These are phyloP conservation scores for Sclerotinia glacialis DNA, from an alignment of 2,329 filamentous ascomycete species.

Conservation along the genomic window DNA sequence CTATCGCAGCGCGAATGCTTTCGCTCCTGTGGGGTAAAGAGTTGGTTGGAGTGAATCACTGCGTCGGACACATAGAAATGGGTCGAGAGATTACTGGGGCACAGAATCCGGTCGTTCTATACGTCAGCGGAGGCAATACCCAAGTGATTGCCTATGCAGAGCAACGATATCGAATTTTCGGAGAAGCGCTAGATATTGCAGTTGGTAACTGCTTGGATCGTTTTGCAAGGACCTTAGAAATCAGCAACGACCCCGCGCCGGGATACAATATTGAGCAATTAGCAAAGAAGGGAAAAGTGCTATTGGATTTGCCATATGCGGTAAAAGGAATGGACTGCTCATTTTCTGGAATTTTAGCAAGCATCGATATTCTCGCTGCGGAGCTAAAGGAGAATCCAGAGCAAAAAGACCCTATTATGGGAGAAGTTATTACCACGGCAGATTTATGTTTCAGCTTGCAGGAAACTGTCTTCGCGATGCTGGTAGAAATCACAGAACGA, in stretches of 20 bases:
- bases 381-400: slow-evolving; percentile 55
- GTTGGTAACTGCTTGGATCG: slow-evolving; percentile 97
- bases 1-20: slow-evolving; percentile 79
- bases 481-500: slow-evolving; percentile 96
- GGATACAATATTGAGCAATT: slow-evolving; percentile 98
- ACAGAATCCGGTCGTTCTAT: slow-evolving; percentile 87
- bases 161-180: slow-evolving; percentile 94
- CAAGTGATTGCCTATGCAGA: slow-evolving; percentile 97
- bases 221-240: slow-evolving; percentile 85
- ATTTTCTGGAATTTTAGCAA: slow-evolving; percentile 87
- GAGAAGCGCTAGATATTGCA: slow-evolving; percentile 94
- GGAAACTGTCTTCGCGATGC: slow-evolving; percentile 93
- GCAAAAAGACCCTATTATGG: slow-evolving; percentile 47
- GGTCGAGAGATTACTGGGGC: slow-evolving; percentile 89
- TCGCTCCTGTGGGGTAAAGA: slow-evolving; percentile 80
- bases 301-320: slow-evolving; percentile 88
- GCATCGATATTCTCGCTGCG: slow-evolving; percentile 74
- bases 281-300: slow-evolving; percentile 66
- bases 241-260: slow-evolving; percentile 93
- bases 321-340: slow-evolving; percentile 99
- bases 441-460: slow-evolving; percentile 94
- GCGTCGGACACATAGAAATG: slow-evolving; percentile 99
- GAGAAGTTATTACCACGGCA: slow-evolving; percentile 65
- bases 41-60: slow-evolving; percentile 96
- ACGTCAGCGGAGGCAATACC: slow-evolving; percentile 93